Base-by-base conservation (phyloP, 108 stramenopile species). In the Parmales sp. region DNA sequence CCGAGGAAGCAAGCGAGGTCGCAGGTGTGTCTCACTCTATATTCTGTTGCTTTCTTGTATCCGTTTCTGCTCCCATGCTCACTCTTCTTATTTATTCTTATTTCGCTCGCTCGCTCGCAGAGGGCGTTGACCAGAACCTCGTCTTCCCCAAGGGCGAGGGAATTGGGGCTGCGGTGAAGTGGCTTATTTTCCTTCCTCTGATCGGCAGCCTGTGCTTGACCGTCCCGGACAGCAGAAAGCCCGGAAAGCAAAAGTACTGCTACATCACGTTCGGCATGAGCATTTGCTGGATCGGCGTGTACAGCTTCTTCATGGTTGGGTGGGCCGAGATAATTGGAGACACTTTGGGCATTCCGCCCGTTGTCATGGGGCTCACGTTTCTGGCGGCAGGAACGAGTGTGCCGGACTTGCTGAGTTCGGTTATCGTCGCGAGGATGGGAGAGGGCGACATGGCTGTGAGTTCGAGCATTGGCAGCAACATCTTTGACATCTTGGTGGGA, bases 281-380 rank as follows among this genome's bases (percentile, higher is more conserved):
- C 18, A 86, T 92, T 54, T 74, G 50, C 29, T 95, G 94, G 94
- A 92, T 95, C 63, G 86, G 86, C 22, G 67, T 77, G 0, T 90
- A 82, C 74, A 79, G 87, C 13, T 90, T 82, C 67, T 72, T 83
- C 75, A 92, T 95, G 93, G 93, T 92, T 20, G 60, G 39, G 45
- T 86, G 86, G 86, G 64, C 65, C 45, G 25, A 23, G 19, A 29
- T 44, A 1, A 46, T 78, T 22, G 74, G 78, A 22, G 26, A 38
- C 23, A 46, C 76, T 9, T 28, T 81, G 28, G 74, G 75, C 45
- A 69, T 79, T 16, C 76, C 75, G 26, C 44, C 72, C 16, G 38
- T 75, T 7, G 70, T 81, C 45, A 81, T 81, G 78, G 80, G 80
- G 16, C 34, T 74, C 3, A 78, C 78, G 8, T 71, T 81, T 36